Evolutionary conservation across 2,329 filamentous ascomycete species (phyloP), one percentile per base, ranked within the genome.

Genomic region (Lachnellula willkommii): DNA sequence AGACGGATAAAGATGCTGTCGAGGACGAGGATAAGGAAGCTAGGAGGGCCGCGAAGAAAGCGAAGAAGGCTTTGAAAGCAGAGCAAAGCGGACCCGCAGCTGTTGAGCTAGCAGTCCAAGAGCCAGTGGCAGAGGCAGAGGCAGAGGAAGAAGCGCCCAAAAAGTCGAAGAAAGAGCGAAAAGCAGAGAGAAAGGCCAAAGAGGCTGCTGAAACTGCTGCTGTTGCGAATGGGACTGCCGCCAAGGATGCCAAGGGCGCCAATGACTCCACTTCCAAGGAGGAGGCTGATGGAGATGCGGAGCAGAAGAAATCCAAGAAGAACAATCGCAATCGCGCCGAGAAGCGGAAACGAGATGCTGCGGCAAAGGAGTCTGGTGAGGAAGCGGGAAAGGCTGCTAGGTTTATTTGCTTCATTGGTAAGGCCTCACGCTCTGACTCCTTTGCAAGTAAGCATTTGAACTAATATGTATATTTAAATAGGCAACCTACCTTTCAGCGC

Each of bases 401-500:
- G 58, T 90, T 90, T 75, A 90, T 91, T 58, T 82, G 87, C 66
- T 94, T 94, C 73, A 84, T 93, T 61, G 87, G 83, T 83, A 74
- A 74, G 74, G 69, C n/a, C 15, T 57, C 58, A 61, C 55, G 42
- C 15, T 35, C 24, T 62, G 35, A 70, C 49, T 56, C 59, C 47
- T 66, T 68, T 15, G 6, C n/a, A 39, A n/a, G 26, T 3, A 53
- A n/a, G 26, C 9, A 53, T 69, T 68, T 37, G 62, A 66, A 65
- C 74, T 72, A 57, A 65, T 32, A n/a, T 11, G 3, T 68, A 63
- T 69, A 69, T 36, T 62, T 66, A 20, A 60, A 17, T 63, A 81
- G 90, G 93, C 70, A 96, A 96, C 75, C 86, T 97, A 5, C 93
- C 93, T 50, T 96, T 84, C 80, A 85, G 80, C 59, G 89, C 90